Evolutionary conservation across 208 protist genomes (phyloP).

Genomic region (Tritrichomonas musculus): DNA sequence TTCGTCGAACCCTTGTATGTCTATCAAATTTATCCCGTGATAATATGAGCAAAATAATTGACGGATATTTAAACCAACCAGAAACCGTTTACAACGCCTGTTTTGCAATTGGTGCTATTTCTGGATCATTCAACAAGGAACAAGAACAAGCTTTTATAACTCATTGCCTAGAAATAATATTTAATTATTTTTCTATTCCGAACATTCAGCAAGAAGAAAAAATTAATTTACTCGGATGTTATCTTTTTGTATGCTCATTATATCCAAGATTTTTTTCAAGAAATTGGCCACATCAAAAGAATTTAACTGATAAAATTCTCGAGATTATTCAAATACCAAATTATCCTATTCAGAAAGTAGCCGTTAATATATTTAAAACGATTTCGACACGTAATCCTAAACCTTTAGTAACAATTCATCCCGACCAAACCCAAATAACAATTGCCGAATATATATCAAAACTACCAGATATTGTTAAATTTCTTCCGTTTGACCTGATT

Average conservation of each 20-base stretch:
- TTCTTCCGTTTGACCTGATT: neutral
- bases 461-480: neutral
- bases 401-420: neutral
- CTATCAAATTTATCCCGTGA: neutral
- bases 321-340: neutral
- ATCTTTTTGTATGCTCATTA: neutral
- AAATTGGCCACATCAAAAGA: neutral
- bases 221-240: neutral
- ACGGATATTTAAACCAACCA: neutral
- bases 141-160: neutral
- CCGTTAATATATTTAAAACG: neutral
- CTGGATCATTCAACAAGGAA: neutral
- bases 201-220: neutral
- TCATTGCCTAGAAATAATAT: neutral
- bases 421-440: neutral
- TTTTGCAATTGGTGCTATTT: neutral
- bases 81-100: neutral
- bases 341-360: neutral
- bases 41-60: neutral
- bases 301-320: neutral
- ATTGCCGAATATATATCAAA: neutral
- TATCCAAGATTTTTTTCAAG: neutral
- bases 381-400: neutral
- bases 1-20: neutral
- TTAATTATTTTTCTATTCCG: neutral